Evolutionary conservation across 140 eudicot species (phyloP).

Genomic region (Oenanthe javanica): DNA sequence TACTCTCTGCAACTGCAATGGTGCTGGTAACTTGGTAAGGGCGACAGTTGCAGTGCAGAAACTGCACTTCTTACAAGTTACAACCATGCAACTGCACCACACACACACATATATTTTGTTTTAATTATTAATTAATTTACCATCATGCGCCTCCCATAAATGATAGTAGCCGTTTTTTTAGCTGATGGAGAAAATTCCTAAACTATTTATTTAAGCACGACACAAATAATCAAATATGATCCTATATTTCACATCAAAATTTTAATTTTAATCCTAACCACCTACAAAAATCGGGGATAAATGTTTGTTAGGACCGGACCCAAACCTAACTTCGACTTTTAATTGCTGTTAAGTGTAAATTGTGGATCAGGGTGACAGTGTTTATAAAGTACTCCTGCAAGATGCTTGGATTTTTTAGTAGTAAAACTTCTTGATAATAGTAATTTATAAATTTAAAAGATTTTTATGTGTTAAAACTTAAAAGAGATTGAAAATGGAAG

Average conservation of each 20-base stretch:
- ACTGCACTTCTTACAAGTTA: constrained; percentile 1
- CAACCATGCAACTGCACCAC: constrained; percentile 1
- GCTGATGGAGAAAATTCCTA: too few relatives aligned
- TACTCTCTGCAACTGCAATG: background rate
- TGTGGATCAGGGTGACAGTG: background rate
- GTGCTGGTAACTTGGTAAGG: background rate
- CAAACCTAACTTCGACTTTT: background rate
- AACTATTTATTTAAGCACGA: too few relatives aligned
- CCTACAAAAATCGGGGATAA: too few relatives aligned
- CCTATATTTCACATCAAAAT: too few relatives aligned
- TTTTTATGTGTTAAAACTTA: background rate
- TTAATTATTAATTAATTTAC: background rate
- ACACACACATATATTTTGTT: background rate
- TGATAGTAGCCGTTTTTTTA: too few relatives aligned
- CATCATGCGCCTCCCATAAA: background rate
- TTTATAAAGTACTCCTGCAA: too few relatives aligned
- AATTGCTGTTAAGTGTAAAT: background rate
- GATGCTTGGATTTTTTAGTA: background rate
- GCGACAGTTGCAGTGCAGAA: constrained; percentile 9
- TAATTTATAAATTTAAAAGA: background rate
- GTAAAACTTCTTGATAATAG: background rate
- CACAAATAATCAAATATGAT: too few relatives aligned
- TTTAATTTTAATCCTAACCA: too few relatives aligned
- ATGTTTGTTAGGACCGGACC: too few relatives aligned
- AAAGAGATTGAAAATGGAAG: background rate